Percentiles rank a stretch among this genome's conserved stretches.
Evolutionary conservation across 2,329 filamentous ascomycete genomes (phyloP).

Genomic region (Hypoxylon sp.): DNA sequence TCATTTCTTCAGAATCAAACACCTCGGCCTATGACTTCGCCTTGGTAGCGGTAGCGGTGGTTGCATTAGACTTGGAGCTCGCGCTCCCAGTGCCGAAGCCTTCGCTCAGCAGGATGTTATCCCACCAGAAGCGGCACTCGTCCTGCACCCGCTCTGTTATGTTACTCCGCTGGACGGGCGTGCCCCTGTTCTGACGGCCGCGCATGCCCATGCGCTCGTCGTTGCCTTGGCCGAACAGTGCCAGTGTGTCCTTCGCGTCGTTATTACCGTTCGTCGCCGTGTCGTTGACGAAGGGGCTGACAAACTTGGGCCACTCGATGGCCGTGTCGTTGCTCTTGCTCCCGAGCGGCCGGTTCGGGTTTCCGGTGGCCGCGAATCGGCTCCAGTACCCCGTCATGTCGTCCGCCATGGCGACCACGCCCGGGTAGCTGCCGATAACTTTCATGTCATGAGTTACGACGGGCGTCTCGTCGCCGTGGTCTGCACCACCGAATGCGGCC

Average conservation of each 20-base stretch:
- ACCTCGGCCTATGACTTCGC: background rate
- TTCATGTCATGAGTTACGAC: conserved; percentile 54
- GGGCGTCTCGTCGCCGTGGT: conserved; percentile 57
- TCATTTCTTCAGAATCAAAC: background rate
- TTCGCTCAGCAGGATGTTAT: conserved; percentile 57
- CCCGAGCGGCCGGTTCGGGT: conserved; percentile 36
- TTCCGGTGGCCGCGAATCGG: conserved; percentile 46
- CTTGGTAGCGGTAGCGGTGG: background rate
- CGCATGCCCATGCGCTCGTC: conserved; percentile 55
- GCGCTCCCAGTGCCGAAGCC: conserved; percentile 48
- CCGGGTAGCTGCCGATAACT: conserved; percentile 46
- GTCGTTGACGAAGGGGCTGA: conserved; percentile 48
- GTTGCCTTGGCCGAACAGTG: conserved; percentile 68
- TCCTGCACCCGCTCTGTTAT: conserved; percentile 55
- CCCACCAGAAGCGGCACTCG: conserved; percentile 69
- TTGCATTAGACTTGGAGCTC: conserved; percentile 1
- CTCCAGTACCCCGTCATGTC: conserved; percentile 56
- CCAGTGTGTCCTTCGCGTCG: conserved; percentile 48
- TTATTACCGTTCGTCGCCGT: background rate
- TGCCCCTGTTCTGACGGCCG: conserved; percentile 50
- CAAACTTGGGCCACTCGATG: conserved; percentile 54
- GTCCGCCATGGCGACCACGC: conserved; percentile 49
- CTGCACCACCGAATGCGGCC: conserved; percentile 48
- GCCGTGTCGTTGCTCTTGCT: conserved; percentile 20
- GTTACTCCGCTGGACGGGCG: conserved; percentile 52